Percentiles rank a stretch among this genome's conserved stretches.
Conservation (phyloP, 1,139 yeast species). For the Lodderomyces pseudojiufengensis region DNA sequence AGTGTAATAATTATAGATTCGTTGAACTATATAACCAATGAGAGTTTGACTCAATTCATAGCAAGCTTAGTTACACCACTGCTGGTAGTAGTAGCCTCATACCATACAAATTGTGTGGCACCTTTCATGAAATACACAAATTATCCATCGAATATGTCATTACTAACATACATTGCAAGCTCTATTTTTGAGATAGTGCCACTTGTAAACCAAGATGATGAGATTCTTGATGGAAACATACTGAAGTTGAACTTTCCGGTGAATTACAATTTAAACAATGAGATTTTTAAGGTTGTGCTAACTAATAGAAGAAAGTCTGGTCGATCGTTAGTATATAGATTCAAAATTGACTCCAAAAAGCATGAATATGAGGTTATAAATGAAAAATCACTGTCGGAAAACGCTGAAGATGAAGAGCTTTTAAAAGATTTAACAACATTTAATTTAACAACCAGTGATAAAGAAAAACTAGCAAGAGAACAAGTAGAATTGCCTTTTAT, state of each 20-base stretch:
- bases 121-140: slow-evolving; percentile 20
- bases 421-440: slow-evolving; percentile 80
- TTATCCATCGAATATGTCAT: slow-evolving; percentile 49
- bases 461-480: slow-evolving; percentile 74
- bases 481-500: slow-evolving; percentile 85
- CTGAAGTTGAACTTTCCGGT: slow-evolving; percentile 48
- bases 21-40: slow-evolving; percentile 53
- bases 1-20: slow-evolving; percentile 60
- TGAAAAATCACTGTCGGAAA: slow-evolving; percentile 20
- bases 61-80: slow-evolving; percentile 53
- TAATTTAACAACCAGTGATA: slow-evolving; percentile 69
- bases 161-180: slow-evolving; percentile 68
- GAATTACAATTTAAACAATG: slow-evolving; percentile 40
- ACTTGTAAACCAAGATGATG: slow-evolving; percentile 36
- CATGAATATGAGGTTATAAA: slow-evolving; percentile 50
- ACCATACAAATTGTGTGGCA: slow-evolving; percentile 50
- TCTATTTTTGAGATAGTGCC: slow-evolving; percentile 50
- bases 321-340: slow-evolving; percentile 58
- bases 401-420: slow-evolving; percentile 37
- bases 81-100: slow-evolving; percentile 55
- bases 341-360: slow-evolving; percentile 43
- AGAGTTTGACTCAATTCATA: slow-evolving; percentile 50
- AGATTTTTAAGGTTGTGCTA: slow-evolving; percentile 46
- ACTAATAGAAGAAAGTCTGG: slow-evolving; percentile 83
- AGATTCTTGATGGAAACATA: slow-evolving; percentile 41